Evolutionary conservation across 2,329 filamentous ascomycete genomes (phyloP), one percentile per base, ranked within the genome.

Genomic region (Coniochaeta prunicola): DNA sequence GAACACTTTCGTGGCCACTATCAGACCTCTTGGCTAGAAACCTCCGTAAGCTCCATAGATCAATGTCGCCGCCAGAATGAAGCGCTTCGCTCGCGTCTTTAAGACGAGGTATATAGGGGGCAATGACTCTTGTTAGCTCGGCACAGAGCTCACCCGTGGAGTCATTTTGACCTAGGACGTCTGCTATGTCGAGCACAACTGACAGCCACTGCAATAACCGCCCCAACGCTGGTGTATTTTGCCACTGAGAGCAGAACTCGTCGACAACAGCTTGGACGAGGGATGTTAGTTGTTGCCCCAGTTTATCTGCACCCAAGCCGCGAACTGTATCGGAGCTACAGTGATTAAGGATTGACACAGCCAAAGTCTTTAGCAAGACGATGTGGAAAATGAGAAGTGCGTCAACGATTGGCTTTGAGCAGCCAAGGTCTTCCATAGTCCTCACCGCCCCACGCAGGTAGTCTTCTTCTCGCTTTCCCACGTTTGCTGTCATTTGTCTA

Each of bases 1-100:
- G 30, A 36, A 55, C 30, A 48, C 70, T 67, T 57, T 66, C 4
- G 15, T 21, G 4, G 21, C 36, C n/a, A 2, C 53, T 55, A n/a
- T 19, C 30, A 28, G 30, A 24, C 17, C 19, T 34, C 17, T 19
- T 55, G 53, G 31, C n/a, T 31, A 55, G 24, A 36, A 19, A 55
- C 30, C 30, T 55, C n/a, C 53, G 53, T 17, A 55, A 34, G n/a
- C 26, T 24, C 53, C 53, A 55, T 4, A 36, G 7, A n/a, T 55
- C 53, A 15, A 24, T 17, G n/a, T 55, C 30, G 12, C 19, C n/a
- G 5, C 17, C 10, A 1, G 53, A 19, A 6, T 12, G 26, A 28
- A 55, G 53, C 30, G 15, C 36, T 30, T 30, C n/a, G 26, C 45
- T 50, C 45, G 45, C 45, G 2, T 19, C 45, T 30, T 17, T 50